Base-by-base conservation (phyloP, 768 basidiomycete genomes). In the Kwoniella dendrophila region DNA sequence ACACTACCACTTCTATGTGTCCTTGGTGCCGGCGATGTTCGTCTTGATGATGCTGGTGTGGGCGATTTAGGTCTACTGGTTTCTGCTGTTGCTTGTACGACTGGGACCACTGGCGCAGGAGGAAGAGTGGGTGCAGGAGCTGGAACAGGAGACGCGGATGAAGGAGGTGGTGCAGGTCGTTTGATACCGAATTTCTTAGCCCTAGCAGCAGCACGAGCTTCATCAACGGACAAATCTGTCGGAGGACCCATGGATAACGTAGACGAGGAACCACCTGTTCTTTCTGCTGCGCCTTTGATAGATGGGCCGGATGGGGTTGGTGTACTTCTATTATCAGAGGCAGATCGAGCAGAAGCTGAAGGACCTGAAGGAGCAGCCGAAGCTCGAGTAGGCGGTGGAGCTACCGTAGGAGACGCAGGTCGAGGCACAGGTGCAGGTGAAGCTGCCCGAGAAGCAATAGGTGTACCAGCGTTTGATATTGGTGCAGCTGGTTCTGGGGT, bases 161-260 rank as follows among this genome's bases (percentile, higher is more conserved):
- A n/a, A 20, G 48, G 48, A 0, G 50, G 44, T 38, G 69, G 55
- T 0, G 50, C 41, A 32, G 72, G 62, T 61, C 61, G 54, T 6
- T 64, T 51, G 52, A 70, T 47, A 16, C 73, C 73, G 47, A 75
- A 75, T 41, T 68, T 68, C 41, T 66, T 66, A 3, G 73, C 73
- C 43, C 73, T 64, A 7, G 71, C 69, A 1, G 71, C 71, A 2
- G 64, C 66, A 14, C 71, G 58, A 26, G 70, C 73, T 56, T 71
- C 73, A 30, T 72, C 71, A 4, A 70, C 63, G 4, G 67, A 50
- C 12, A 68, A 54, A 32, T 47, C 59, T 4, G 64, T 24, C 4
- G 73, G 73, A 12, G 73, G 73, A 27, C 68, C 71, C 73, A 75
- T 75, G 2, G 67, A 44, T 1, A 62, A 45, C 2, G 53, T 12